These are phyloP conservation scores for Pseudogymnoascus pannorum DNA, from an alignment of 2,329 filamentous ascomycete genomes.

Conservation along the genomic window DNA sequence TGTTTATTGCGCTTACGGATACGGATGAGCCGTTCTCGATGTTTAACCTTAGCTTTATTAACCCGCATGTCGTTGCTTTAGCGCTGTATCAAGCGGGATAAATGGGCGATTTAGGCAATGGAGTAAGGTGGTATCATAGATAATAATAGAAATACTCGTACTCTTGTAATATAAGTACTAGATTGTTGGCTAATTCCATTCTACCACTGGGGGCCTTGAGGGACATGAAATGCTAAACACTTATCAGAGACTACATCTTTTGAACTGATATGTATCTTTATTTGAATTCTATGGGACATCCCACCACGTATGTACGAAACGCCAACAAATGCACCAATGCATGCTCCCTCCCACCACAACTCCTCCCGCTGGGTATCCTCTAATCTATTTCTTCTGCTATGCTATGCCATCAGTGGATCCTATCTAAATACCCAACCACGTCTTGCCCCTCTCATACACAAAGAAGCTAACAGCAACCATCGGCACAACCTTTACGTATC, in stretches of 20 bases:
- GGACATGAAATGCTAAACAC: not conserved
- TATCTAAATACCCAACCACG: conserved; percentile 54
- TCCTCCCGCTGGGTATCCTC: not conserved
- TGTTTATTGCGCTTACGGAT: conserved; percentile 73
- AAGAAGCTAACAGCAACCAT: conserved; percentile 70
- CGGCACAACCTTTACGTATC: conserved; percentile 89
- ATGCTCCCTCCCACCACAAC: not conserved
- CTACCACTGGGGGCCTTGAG: not conserved
- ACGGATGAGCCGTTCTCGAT: conserved; percentile 60
- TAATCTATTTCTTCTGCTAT: not conserved
- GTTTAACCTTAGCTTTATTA: conserved; percentile 67
- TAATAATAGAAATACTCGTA: conserved; percentile 6
- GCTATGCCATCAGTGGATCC: conserved; percentile 2
- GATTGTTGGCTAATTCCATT: not conserved
- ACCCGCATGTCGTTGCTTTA: conserved; percentile 65
- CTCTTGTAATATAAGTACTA: not conserved
- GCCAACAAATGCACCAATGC: conserved; percentile 7
- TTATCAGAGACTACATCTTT: not conserved
- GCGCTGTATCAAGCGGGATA: conserved; percentile 74
- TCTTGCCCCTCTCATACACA: conserved; percentile 59
- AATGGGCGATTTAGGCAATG: conserved; percentile 18
- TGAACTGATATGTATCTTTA: not conserved
- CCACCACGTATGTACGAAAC: not conserved
- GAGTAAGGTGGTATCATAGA: conserved; percentile 2
- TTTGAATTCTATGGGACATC: not conserved